These are phyloP conservation scores for Penicillium salamii DNA, from an alignment of 495 filamentous ascomycete genomes.

Conservation along the genomic window DNA sequence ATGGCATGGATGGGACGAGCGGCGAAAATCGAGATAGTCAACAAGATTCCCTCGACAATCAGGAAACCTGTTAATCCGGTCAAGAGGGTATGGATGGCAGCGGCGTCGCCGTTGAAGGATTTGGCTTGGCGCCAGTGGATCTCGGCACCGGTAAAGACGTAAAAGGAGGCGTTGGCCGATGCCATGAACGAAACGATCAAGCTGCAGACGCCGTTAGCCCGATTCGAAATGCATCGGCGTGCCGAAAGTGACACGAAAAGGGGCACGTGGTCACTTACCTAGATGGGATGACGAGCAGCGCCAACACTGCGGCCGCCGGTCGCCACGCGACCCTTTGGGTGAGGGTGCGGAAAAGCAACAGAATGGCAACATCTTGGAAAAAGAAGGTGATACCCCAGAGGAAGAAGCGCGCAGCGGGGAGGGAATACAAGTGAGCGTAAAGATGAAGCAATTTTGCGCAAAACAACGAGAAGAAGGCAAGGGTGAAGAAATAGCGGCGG, in stretches of 20 bases:
- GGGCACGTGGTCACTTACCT: conserved; percentile 26
- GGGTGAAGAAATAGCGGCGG: conserved; percentile 37
- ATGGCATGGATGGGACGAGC: conserved; percentile 22
- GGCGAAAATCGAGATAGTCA: conserved; percentile 25
- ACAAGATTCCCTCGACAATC: conserved; percentile 30
- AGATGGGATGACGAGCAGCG: conserved; percentile 29
- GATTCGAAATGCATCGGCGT: neutral
- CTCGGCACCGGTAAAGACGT: conserved; percentile 37
- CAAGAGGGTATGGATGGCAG: conserved; percentile 35
- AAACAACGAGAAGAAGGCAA: conserved; percentile 32
- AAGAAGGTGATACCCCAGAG: conserved; percentile 39
- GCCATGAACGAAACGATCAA: conserved; percentile 37
- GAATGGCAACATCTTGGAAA: conserved; percentile 37
- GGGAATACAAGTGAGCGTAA: conserved; percentile 35
- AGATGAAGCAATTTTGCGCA: conserved; percentile 36
- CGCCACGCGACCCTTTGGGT: conserved; percentile 26
- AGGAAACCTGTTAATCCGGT: conserved; percentile 38
- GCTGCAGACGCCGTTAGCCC: conserved; percentile 9
- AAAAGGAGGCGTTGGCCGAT: conserved; percentile 37
- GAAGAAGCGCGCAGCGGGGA: conserved; percentile 28
- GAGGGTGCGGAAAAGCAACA: conserved; percentile 29
- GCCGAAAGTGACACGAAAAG: neutral
- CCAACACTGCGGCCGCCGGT: conserved; percentile 15
- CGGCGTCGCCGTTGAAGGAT: conserved; percentile 33
- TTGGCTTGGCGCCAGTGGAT: conserved; percentile 43